Percentiles rank a stretch among this genome's conserved stretches.
Evolutionary conservation across 2,329 filamentous ascomycete species (phyloP).

Genomic region (Aureobasidium sp.): DNA sequence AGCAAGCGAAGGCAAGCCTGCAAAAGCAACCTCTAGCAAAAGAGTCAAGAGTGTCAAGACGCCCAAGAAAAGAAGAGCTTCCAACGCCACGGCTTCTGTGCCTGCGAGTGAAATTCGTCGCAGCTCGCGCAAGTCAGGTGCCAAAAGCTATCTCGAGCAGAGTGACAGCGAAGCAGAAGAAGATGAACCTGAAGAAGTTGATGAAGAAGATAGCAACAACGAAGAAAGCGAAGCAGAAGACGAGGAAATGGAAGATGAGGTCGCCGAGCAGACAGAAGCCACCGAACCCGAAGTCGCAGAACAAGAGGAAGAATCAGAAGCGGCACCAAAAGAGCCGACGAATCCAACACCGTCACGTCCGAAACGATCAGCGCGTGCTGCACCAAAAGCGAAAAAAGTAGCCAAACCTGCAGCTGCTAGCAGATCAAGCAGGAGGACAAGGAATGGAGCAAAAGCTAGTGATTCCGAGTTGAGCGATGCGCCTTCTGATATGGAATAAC

Average conservation of each 20-base stretch:
- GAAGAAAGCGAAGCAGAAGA: constrained; percentile 17
- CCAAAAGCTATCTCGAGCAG: constrained; percentile 41
- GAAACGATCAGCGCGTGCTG: not conserved
- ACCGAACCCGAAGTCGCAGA: constrained; percentile 22
- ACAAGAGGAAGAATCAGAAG: constrained; percentile 8
- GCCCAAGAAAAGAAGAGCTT: constrained; percentile 32
- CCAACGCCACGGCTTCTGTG: constrained; percentile 27
- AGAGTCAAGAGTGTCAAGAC: constrained; percentile 32
- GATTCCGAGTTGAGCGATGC: constrained; percentile 26
- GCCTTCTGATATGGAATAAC: constrained; percentile 22
- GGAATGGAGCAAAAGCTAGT: constrained; percentile 23
- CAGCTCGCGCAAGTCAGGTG: constrained; percentile 34
- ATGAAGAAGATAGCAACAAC: constrained; percentile 10
- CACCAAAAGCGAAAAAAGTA: constrained; percentile 13
- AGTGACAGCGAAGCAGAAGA: constrained; percentile 29
- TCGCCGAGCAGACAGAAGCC: constrained; percentile 9
- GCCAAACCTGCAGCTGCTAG: not conserved
- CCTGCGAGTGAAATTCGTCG: constrained; percentile 38
- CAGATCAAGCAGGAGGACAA: constrained; percentile 22
- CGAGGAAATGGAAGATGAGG: constrained; percentile 8
- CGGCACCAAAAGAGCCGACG: not conserved
- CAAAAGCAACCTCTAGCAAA: constrained; percentile 27
- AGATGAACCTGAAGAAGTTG: constrained; percentile 1
- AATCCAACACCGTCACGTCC: not conserved
- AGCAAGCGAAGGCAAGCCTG: constrained; percentile 21